phyloP scores from a whole-genome alignment of 345 rosid species.

The Populus davidiana region DNA sequence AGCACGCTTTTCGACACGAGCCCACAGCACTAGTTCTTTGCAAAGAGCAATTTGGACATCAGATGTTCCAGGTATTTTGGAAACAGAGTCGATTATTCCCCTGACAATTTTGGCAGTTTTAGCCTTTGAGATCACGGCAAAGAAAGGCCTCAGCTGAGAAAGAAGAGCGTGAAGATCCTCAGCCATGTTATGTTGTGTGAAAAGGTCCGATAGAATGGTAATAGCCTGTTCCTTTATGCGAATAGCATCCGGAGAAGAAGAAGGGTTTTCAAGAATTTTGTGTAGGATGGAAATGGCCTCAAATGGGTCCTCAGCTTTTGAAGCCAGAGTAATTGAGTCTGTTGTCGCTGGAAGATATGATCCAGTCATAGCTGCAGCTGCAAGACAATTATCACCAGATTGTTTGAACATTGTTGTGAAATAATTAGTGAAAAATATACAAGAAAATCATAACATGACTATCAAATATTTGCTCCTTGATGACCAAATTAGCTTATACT shows the following conservation, averaged over 20 bases:
- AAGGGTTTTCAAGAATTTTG: conserved; percentile 69
- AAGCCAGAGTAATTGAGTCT: conserved; percentile 64
- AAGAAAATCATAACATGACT: too few relatives aligned
- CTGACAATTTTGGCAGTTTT: conserved; percentile 92
- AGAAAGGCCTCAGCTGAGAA: conserved; percentile 81
- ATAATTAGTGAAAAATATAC: too few relatives aligned
- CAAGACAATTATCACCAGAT: too few relatives aligned
- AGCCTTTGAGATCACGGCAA: conserved; percentile 88
- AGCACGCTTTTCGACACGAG: conserved; percentile 85
- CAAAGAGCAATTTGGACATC: conserved; percentile 94
- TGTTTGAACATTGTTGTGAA: too few relatives aligned
- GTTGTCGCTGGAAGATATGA: conserved; percentile 38
- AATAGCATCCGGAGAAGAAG: conserved; percentile 79
- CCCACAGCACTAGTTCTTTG: conserved; percentile 90
- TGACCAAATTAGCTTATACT: too few relatives aligned
- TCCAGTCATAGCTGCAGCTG: conserved; percentile 17
- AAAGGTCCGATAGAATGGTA: conserved; percentile 67
- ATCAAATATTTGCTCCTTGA: too few relatives aligned
- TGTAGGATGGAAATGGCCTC: conserved; percentile 73
- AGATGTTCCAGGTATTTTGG: conserved; percentile 86
- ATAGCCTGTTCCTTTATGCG: conserved; percentile 82
- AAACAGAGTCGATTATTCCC: conserved; percentile 78
- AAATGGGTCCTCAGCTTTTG: conserved; percentile 57
- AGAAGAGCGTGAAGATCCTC: conserved; percentile 75
- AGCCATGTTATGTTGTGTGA: conserved; percentile 73